A percentile compares a stretch with the other conserved stretches of the same genome.
Evolutionary conservation across 1,284 basidiomycete species (phyloP).

Genomic region (Inonotus obliquus): DNA sequence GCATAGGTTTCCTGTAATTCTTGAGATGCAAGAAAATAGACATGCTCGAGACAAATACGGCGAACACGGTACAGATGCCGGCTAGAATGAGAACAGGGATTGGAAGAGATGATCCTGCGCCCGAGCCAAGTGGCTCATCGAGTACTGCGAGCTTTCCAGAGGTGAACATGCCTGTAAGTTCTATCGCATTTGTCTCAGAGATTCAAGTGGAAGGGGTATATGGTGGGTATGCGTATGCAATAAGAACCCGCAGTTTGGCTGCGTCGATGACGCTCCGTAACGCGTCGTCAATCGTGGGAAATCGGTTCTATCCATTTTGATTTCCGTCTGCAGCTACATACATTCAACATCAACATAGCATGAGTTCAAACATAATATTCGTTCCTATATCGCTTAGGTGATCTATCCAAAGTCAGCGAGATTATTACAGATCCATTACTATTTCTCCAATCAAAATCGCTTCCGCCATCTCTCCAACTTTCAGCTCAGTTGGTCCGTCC

Average conservation of each 20-base stretch:
- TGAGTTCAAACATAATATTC: background rate
- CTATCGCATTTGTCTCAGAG: background rate
- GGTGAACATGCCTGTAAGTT: background rate
- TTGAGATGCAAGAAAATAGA: constrained; percentile 89
- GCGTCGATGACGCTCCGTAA: background rate
- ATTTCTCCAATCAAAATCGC: constrained; percentile 69
- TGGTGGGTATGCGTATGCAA: background rate
- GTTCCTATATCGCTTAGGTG: too few species aligned
- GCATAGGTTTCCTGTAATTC: constrained; percentile 79
- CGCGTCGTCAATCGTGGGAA: background rate
- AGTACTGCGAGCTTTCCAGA: background rate
- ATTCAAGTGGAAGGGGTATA: background rate
- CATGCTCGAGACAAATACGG: constrained; percentile 75
- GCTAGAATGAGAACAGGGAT: constrained; percentile 55
- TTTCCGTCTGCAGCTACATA: too few species aligned
- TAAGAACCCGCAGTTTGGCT: background rate
- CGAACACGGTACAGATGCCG: constrained; percentile 59
- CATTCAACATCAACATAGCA: too few species aligned
- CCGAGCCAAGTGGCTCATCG: constrained; percentile 23
- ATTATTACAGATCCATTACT: constrained; percentile 26
- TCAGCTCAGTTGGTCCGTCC: constrained; percentile 37
- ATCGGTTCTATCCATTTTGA: too few species aligned
- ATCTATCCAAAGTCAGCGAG: background rate
- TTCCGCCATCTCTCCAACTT: constrained; percentile 49
- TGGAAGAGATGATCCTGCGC: constrained; percentile 43